Conservation (phyloP, 257 asterid species). For the Galeopsis tetrahit region DNA sequence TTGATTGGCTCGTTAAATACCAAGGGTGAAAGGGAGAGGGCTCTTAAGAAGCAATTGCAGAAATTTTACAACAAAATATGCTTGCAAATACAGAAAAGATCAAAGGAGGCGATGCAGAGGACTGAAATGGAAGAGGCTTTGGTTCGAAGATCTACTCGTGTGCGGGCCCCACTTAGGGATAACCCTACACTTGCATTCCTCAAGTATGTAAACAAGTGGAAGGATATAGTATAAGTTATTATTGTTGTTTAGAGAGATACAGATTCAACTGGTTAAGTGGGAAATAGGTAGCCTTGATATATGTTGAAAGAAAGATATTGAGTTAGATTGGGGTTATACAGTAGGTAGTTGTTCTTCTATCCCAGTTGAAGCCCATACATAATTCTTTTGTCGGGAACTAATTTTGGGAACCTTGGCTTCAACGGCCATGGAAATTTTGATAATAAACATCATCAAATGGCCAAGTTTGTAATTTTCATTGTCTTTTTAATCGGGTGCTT, state of each 20-base stretch:
- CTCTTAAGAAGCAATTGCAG: slow-evolving; percentile 81
- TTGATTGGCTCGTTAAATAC: slow-evolving; percentile 78
- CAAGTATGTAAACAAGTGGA: slow-evolving; percentile 95
- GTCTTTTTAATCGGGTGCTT: slow-evolving; percentile 4
- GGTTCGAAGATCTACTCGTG: slow-evolving; percentile 88
- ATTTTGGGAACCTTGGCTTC: slow-evolving; percentile 22
- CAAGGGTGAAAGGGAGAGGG: slow-evolving; percentile 88
- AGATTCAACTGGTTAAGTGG: slow-evolving; percentile 35
- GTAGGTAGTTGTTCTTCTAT: slow-evolving; percentile 31
- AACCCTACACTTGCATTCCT: slow-evolving; percentile 72
- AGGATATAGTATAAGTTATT: slow-evolving; percentile 42
- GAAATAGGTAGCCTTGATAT: slow-evolving; percentile 26
- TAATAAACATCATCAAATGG: slow-evolving; percentile 34
- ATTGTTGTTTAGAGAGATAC: slow-evolving; percentile 37
- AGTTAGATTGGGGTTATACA: slow-evolving; percentile 34
- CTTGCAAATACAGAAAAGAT: slow-evolving; percentile 62
- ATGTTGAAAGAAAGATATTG: slow-evolving; percentile 32
- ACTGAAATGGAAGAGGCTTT: slow-evolving; percentile 70
- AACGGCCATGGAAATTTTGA: slow-evolving; percentile 42
- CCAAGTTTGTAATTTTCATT: slow-evolving; percentile 21
- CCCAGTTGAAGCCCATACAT: slow-evolving; percentile 35
- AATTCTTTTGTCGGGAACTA: slow-evolving; percentile 45
- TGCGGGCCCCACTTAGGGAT: slow-evolving; percentile 83
- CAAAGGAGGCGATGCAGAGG: slow-evolving; percentile 59
- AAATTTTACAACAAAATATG: slow-evolving; percentile 70